Conservation (phyloP, 176 grass and related monocot genomes). For the Thalia dealbata region DNA sequence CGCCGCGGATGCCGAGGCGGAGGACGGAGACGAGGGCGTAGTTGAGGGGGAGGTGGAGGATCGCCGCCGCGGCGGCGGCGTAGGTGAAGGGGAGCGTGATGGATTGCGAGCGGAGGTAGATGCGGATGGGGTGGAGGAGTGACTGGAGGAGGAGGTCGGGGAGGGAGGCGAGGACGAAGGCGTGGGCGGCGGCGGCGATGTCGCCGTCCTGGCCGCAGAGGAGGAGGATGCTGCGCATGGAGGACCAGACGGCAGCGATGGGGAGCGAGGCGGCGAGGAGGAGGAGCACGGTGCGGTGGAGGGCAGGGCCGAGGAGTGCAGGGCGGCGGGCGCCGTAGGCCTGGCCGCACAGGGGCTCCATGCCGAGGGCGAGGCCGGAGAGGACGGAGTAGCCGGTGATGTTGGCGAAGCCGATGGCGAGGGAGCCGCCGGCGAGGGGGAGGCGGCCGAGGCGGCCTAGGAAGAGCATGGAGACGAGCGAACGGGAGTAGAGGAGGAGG, state of each 20-base stretch:
- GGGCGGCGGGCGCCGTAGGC: slow-evolving; percentile 61
- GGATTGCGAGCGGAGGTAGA: slow-evolving; percentile 79
- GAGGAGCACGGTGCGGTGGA: slow-evolving; percentile 55
- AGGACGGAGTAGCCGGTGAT: slow-evolving; percentile 91
- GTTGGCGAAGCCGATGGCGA: slow-evolving; percentile 84
- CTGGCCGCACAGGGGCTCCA: slow-evolving; percentile 83
- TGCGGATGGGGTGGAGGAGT: slow-evolving; percentile 83
- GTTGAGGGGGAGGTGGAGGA: slow-evolving; percentile 75
- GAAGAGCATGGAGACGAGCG: slow-evolving; percentile 76
- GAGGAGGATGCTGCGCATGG: slow-evolving; percentile 56
- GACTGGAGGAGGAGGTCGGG: slow-evolving; percentile 70
- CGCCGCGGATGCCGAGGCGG: slow-evolving; percentile 59
- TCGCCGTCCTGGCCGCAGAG: slow-evolving; percentile 53
- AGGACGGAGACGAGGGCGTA: slow-evolving; percentile 44
- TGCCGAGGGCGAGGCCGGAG: slow-evolving; percentile 73
- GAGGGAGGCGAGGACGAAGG: slow-evolving; percentile 64
- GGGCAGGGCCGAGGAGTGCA: slow-evolving; percentile 43
- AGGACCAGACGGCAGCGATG: slow-evolving; percentile 45
- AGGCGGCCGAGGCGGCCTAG: slow-evolving; percentile 66
- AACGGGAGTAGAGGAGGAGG: slow-evolving; percentile 61
- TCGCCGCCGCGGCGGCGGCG: slow-evolving; percentile 37
- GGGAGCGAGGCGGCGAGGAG: slow-evolving; percentile 53
- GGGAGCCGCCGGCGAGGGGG: slow-evolving; percentile 65
- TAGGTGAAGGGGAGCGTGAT: slow-evolving; percentile 87
- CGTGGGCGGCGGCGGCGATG: slow-evolving; percentile 48